phyloP scores from a whole-genome alignment of 345 rosid genomes.

The Acer saccharum region DNA sequence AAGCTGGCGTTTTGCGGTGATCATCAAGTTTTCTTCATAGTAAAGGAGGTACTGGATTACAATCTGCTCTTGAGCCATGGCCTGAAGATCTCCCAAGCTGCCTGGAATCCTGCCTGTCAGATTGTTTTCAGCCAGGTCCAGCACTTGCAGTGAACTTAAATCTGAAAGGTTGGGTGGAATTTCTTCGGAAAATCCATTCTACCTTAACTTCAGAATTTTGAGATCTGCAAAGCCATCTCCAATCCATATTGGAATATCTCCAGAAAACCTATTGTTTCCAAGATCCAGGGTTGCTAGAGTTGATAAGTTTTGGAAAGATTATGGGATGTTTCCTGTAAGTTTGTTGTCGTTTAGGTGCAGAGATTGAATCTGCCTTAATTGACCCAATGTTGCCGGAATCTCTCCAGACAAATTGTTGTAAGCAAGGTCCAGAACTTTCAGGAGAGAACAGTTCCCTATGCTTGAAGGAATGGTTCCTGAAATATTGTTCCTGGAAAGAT shows the following conservation, averaged over 20 bases:
- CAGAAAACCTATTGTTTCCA: conserved; percentile 36
- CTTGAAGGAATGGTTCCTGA: no score
- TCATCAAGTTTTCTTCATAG: conserved; percentile 38
- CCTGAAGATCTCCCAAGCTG: conserved; percentile 38
- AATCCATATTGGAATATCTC: conserved; percentile 38
- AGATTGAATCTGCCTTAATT: no score
- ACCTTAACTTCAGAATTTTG: conserved; percentile 28
- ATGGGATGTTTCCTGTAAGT: conserved; percentile 16
- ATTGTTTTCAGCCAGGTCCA: conserved; percentile 46
- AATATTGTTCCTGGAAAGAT: no score
- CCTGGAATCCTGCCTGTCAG: conserved; percentile 40
- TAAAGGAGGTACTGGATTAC: conserved; percentile 30
- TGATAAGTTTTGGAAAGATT: conserved; percentile 33
- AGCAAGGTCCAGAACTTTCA: no score
- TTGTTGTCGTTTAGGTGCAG: no score
- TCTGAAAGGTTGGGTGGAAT: conserved; percentile 31
- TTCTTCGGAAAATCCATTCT: conserved; percentile 35
- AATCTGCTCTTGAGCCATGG: conserved; percentile 36
- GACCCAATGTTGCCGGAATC: no score
- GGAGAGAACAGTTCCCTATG: no score
- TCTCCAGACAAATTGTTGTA: no score
- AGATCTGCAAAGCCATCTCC: conserved; percentile 30
- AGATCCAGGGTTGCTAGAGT: conserved; percentile 42
- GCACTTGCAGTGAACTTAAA: conserved; percentile 41
- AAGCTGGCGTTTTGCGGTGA: conserved; percentile 28